Base-by-base conservation (phyloP, 176 grass and related monocot genomes). In the Bonia amplexicaulis region DNA sequence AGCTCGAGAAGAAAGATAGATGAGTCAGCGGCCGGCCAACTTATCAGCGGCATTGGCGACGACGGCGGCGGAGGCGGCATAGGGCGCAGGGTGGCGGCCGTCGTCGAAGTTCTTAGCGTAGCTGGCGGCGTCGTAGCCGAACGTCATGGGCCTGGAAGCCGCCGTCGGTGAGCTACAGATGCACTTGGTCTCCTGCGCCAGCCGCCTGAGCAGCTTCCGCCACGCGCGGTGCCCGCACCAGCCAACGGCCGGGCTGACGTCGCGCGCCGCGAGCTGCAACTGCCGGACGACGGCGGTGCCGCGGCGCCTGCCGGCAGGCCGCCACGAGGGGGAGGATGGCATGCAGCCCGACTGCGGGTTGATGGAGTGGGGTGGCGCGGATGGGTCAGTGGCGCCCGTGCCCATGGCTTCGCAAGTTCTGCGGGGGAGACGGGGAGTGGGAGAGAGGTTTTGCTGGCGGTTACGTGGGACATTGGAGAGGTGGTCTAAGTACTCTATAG, bases 21-120 rank as follows among this genome's bases (percentile, higher is more conserved):
- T 9, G 46, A 31, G 5, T 87, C 80, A 90, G 69, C 76, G 17
- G 80, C 69, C 41, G 23, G 44, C 72, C 75, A 44, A 33, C 69
- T 84, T 69, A 35, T 84, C 69, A n/a, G 19, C 52, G 41, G 73
- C 89, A 39, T 64, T 71, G 51, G 60, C 67, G 39, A 2, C 29
- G 74, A 0, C 57, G 88, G 12, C 58, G 67, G 8, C 22, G 60
- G 15, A 5, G 15, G 57, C 23, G 20, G 27, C 61, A 35, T 57
- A 40, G 71, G 53, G 80, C n/a, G 73, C 74, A 41, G 83, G 85
- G 80, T 65, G 29, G 25, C 76, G 70, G 4, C 90, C 92, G 76
- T 99, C 96, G 48, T 99, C 96, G 54, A 99, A 99, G 78, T 96
- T 99, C 78, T 99, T 99, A 61, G 96, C 91, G 87, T 99, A 99